phyloP scores from a whole-genome alignment of 163 green algal genomes.

The Prototheca cutis region DNA sequence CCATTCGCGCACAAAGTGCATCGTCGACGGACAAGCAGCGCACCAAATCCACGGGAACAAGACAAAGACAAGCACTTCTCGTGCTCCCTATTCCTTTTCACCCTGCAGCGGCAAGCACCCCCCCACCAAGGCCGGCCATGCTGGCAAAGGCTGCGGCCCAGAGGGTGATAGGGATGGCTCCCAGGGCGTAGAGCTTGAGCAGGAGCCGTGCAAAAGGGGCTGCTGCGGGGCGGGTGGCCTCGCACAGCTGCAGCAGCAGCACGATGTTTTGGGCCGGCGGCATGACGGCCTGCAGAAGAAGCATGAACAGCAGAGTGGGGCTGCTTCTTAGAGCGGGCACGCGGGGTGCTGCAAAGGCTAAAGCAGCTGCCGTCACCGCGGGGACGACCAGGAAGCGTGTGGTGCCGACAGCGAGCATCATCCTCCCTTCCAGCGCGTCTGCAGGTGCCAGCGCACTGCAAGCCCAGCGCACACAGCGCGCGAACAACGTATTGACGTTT shows the following conservation, averaged over 20 bases:
- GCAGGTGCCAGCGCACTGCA: conserved; percentile 13
- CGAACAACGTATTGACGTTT: too few relatives aligned
- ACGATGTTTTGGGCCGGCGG: conserved; percentile 45
- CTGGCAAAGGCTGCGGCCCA: conserved; percentile 49
- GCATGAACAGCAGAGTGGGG: conserved; percentile 27
- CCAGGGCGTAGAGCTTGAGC: conserved; percentile 45
- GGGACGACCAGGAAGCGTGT: conserved; percentile 31
- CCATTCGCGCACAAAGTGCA: too few relatives aligned
- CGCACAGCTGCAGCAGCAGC: conserved; percentile 34
- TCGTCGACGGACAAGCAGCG: too few relatives aligned
- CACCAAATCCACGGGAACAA: too few relatives aligned
- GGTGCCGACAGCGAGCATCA: conserved; percentile 17
- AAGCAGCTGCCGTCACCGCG: conserved; percentile 1
- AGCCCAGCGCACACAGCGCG: conserved; percentile 6
- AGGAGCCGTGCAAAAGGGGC: conserved; percentile 34
- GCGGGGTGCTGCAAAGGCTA: not conserved
- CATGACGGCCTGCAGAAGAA: conserved; percentile 40
- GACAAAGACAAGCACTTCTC: too few relatives aligned
- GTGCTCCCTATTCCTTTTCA: too few relatives aligned
- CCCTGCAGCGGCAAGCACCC: too few relatives aligned
- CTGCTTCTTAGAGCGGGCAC: conserved; percentile 3
- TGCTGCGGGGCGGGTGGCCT: conserved; percentile 26
- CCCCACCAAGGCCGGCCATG: too few relatives aligned
- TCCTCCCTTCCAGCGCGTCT: conserved; percentile 16
- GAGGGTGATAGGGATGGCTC: conserved; percentile 14